These are phyloP conservation scores for Triadica sebifera DNA, from an alignment of 345 rosid species.

Conservation along the genomic window DNA sequence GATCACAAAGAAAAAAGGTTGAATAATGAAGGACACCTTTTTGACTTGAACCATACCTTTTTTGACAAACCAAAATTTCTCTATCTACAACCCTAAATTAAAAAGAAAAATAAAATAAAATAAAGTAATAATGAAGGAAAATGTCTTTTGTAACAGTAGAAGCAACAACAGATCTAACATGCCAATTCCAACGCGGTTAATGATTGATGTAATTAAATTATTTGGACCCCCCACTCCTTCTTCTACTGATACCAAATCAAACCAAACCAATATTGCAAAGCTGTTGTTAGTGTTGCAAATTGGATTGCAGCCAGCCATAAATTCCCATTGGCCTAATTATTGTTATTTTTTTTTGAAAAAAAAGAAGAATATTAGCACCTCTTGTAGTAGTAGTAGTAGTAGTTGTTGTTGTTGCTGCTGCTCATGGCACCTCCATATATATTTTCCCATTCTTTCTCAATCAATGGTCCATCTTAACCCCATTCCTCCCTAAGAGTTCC, in stretches of 20 bases:
- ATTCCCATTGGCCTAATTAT: no score
- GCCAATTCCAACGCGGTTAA: constrained; percentile 29
- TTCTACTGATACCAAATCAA: neutral
- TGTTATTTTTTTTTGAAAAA: no score
- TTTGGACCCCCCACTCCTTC: constrained; percentile 26
- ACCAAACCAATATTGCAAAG: no score
- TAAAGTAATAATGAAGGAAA: no score
- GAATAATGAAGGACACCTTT: no score
- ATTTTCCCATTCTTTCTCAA: constrained; percentile 27
- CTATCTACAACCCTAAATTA: constrained; percentile 8
- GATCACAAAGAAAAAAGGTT: constrained; percentile 3
- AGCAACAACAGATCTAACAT: constrained; percentile 22
- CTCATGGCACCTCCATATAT: no score
- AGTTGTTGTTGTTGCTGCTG: no score
- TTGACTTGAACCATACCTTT: constrained; percentile 7
- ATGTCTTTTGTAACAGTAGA: neutral
- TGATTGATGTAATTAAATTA: neutral
- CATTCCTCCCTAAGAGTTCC: constrained; percentile 25
- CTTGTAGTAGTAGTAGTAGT: no score
- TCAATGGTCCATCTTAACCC: constrained; percentile 27
- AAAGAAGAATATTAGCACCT: no score
- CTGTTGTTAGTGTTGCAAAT: no score
- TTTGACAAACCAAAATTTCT: constrained; percentile 22
- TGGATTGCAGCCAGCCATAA: no score
- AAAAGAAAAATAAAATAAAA: neutral